These are phyloP conservation scores for Oryza coarctata DNA, from an alignment of 176 grass and related monocot species.

Conservation along the genomic window DNA sequence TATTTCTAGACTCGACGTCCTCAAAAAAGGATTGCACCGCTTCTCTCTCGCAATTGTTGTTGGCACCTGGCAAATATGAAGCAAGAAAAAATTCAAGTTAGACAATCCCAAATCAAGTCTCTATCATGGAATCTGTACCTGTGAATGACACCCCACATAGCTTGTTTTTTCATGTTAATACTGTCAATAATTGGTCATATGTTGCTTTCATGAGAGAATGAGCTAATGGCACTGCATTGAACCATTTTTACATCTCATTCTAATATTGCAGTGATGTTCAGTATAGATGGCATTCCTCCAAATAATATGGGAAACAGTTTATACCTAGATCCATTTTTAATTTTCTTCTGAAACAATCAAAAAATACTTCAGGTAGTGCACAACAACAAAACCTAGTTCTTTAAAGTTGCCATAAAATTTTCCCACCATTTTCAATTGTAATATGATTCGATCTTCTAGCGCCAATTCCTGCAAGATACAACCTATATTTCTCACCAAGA, in stretches of 20 bases:
- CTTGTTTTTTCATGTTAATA: not conserved
- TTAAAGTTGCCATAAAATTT: not conserved
- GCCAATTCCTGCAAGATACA: not conserved
- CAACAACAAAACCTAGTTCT: not conserved
- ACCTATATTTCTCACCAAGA: not conserved
- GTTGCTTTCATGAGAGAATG: not conserved
- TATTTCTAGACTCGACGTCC: conserved; percentile 78
- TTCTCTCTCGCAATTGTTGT: conserved; percentile 88
- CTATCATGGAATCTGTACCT: not conserved
- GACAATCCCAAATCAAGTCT: not conserved
- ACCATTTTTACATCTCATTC: not conserved
- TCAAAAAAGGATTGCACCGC: conserved; percentile 92
- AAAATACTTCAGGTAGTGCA: not conserved
- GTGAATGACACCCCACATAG: not conserved
- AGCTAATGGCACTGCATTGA: not conserved
- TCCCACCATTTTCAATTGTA: not conserved
- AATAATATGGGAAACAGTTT: not conserved
- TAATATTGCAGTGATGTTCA: not conserved
- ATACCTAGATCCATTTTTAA: not conserved
- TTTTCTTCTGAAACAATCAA: not conserved
- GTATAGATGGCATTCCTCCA: not conserved
- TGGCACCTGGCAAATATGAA: conserved; percentile 58
- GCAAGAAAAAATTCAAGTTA: not conserved
- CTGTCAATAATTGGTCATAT: not conserved
- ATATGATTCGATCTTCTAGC: not conserved